A percentile compares a stretch with the other conserved stretches of the same genome.
These are phyloP conservation scores for Rhodomyrtus tomentosa DNA, from an alignment of 345 rosid genomes.

Conservation along the genomic window DNA sequence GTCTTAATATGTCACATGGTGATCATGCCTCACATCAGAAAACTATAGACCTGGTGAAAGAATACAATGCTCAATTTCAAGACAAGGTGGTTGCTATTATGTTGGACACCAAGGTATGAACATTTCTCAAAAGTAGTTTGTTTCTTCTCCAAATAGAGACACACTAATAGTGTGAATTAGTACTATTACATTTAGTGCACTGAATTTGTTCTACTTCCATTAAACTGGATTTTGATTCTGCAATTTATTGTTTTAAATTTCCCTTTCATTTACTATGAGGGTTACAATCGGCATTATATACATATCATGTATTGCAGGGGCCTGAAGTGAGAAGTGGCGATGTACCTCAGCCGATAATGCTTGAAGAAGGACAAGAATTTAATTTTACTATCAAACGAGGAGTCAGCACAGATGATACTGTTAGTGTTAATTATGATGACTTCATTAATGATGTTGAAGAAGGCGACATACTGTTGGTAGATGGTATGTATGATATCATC, in stretches of 20 bases:
- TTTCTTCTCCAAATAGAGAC: not conserved
- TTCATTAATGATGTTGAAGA: slow-evolving; percentile 80
- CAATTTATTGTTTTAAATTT: not conserved
- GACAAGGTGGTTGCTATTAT: slow-evolving; percentile 83
- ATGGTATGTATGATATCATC: slow-evolving; percentile 36
- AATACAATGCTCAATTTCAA: slow-evolving; percentile 70
- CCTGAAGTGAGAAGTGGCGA: slow-evolving; percentile 99
- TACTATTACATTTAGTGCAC: not conserved
- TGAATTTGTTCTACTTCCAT: not conserved
- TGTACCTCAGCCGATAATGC: slow-evolving; percentile 68
- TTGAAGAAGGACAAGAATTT: slow-evolving; percentile 81
- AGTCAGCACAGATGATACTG: slow-evolving; percentile 61
- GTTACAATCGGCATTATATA: not conserved
- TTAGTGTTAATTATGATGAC: slow-evolving; percentile 90
- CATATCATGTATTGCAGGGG: slow-evolving; percentile 33
- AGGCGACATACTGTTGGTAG: slow-evolving; percentile 83
- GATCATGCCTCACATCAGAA: slow-evolving; percentile 87
- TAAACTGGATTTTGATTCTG: not conserved
- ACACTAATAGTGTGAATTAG: not conserved
- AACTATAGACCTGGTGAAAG: slow-evolving; percentile 80
- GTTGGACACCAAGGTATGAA: slow-evolving; percentile 86
- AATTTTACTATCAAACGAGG: slow-evolving; percentile 83
- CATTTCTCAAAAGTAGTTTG: not conserved
- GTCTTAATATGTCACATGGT: slow-evolving; percentile 94
- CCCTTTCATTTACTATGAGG: not conserved